Evolutionary conservation across 768 basidiomycete species (phyloP), one percentile per base, ranked within the genome.

Genomic region (Jaapia argillacea): DNA sequence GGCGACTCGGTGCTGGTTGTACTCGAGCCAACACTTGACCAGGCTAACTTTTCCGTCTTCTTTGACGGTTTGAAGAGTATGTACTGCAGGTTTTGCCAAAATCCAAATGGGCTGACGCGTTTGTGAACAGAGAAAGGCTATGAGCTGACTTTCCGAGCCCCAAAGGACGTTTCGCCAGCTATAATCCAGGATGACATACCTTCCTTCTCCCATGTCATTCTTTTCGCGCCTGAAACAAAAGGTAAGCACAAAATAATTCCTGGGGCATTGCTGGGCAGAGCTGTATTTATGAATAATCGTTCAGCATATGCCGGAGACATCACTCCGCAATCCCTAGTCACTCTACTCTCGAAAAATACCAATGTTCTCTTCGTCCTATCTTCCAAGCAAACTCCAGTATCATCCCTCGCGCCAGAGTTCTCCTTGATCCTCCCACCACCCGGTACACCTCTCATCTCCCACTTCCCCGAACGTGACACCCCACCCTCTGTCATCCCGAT

Each of bases 291-390:
- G 41, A 41, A 21, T 18, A 5, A 7, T 40, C 35, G 14, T 26
- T 5, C 50, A 91, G 87, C 69, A 24, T 77, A 78, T 45, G 76
- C 83, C 1, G 58, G 71, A 47, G 87, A 97, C 58, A 73, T 89
- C 51, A 81, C 80, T 2, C 92, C 85, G 2, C 87, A 94, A 58
- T 72, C 81, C 10, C 70, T 98, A 22, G 75, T 91, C 28, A 60
- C 71, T 21, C 76, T 91, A 41, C 66, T 89, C 24, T 67, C 77
- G 22, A 72, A 73, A 47, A 70, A 77, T 48, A 80, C 85, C 44
- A 96, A 97, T 67, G 67, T 98, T 44, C 75, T 99, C 50, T 64
- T 96, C 51, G 77, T 83, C 2, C 74, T 94, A 46, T 84, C 87
- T 2, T 67, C 83, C 52, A 81, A 75, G 64, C 75, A 84, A 63